Base-by-base conservation (phyloP, 2,329 filamentous ascomycete species). In the Chaetomium strumarium region DNA sequence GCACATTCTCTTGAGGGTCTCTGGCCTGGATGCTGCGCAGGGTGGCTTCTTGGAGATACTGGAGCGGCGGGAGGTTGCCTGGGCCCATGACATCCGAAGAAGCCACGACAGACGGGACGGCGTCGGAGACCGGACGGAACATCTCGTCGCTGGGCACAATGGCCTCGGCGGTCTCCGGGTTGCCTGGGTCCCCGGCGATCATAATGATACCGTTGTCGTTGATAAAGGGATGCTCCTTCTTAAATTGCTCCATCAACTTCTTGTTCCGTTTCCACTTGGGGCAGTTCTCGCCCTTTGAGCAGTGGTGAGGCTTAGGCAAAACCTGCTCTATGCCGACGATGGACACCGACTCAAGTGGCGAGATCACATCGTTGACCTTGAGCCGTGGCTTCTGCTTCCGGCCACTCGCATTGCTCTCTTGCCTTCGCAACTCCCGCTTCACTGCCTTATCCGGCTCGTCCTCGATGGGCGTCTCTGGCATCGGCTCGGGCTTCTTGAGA, bases 281-380 rank as follows among this genome's bases (percentile, higher is more conserved):
- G 69, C 91, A 96, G 61, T 86, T 84, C 68, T 93, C 88, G 42
- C 91, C 91, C 68, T 95, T 95, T 42, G 83, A 82, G 71, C 91
- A 96, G 52, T 79, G 79, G 70, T 96, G 91, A 14, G 85, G 81
- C 70, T 89, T 91, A 5, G 90, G 90, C 50, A 95, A 78, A 49
- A 93, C 74, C 68, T 95, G 89, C 70, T 96, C 90, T 58, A 95
- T 95, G 29, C 87, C 90, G 33, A 96, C 90, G 61, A 95, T 95
- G 0, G 90, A 95, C 4, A 93, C 85, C 1, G 89, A 92, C 67
- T 95, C 88, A 53, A 84, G 79, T 2, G 89, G 89, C 1, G 85
- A 85, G 65, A 93, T 85, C 43, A 81, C 71, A 61, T 91, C 86
- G 57, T 83, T 80, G 48, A 73, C 67, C 12, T 73, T 68, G 8